Evolutionary conservation across 768 basidiomycete genomes (phyloP), one percentile per base, ranked within the genome.

Genomic region (Russula earlei): DNA sequence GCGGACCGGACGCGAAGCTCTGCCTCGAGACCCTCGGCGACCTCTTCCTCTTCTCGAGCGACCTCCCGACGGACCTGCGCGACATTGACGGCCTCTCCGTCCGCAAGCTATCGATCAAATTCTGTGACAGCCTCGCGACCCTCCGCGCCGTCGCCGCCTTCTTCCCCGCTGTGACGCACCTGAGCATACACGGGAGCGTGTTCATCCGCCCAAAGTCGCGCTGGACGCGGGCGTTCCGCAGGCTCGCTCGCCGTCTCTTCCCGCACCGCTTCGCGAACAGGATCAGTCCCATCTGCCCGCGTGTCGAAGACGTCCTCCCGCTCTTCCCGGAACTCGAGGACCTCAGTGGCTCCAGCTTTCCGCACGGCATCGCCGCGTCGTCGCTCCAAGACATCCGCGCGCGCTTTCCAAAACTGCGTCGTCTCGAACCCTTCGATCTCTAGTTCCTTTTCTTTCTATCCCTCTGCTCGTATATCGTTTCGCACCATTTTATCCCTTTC

Each of bases 261-360:
- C 52, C 52, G 1, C 52, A 22, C 14, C 47, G 57, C 25, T 49
- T 58, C n/a, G 57, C 52, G 17, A 49, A 49, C 31, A 33, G 57
- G 27, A 43, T 58, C 20, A 54, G 52, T 20, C 52, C 56, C 11
- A 54, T 54, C 17, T 54, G 41, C 12, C 56, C 56, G 27, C 56
- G 56, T 25, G 47, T 58, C 2, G 56, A 58, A 46, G 56, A 58
- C 41, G 56, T 58, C 40, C 52, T 58, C 41, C 56, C 56, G 15
- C 56, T 58, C 6, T 58, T 58, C n/a, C 57, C 57, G 7, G 57
- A 58, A 27, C 57, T 58, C 10, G 57, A 54, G 19, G 57, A 54
- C n/a, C 52, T 58, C 34, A 58, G 57, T 27, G 57, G 57, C 5
- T 58, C 52, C 4, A 58, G 52, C 36, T 58, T 54, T 40, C 57